phyloP scores from a whole-genome alignment of 805 yeast species.

The Candida maris region DNA sequence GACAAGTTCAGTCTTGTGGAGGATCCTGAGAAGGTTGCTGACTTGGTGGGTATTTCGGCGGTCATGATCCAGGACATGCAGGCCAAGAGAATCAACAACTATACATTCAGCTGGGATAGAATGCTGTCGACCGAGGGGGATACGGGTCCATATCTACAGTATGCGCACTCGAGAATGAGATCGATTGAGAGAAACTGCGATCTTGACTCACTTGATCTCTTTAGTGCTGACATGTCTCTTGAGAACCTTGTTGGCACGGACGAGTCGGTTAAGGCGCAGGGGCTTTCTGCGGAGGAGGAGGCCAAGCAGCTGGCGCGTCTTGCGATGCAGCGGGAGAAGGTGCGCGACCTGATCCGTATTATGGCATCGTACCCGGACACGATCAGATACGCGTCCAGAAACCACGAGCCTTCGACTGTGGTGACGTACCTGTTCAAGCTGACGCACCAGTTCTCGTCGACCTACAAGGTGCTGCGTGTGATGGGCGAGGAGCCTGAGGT shows the following conservation, averaged over 20 bases:
- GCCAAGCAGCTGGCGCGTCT: constrained; percentile 30
- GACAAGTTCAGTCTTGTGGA: constrained; percentile 89
- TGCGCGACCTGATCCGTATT: constrained; percentile 61
- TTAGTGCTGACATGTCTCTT: constrained; percentile 28
- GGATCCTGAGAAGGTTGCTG: constrained; percentile 93
- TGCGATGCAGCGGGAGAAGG: constrained; percentile 29
- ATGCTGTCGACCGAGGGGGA: constrained; percentile 99
- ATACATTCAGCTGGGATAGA: constrained; percentile 96
- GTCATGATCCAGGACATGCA: constrained; percentile 99
- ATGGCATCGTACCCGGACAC: constrained; percentile 91
- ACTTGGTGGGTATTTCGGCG: constrained; percentile 92
- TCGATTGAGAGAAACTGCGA: constrained; percentile 86
- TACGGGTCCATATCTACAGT: constrained; percentile 97
- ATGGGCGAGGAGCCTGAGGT: constrained; percentile 88
- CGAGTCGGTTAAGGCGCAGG: constrained; percentile 20
- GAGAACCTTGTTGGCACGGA: constrained; percentile 30
- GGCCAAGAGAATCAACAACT: constrained; percentile 93
- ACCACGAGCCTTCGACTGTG: constrained; percentile 87
- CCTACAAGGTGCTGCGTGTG: constrained; percentile 94
- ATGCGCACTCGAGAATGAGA: constrained; percentile 95
- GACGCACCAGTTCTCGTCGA: constrained; percentile 92
- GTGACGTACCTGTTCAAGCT: constrained; percentile 91
- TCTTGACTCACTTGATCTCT: constrained; percentile 34
- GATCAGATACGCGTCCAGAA: constrained; percentile 75
- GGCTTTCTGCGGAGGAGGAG: constrained; percentile 27